phyloP scores from a whole-genome alignment of 441 rosid genomes.

The Iberis amara region DNA sequence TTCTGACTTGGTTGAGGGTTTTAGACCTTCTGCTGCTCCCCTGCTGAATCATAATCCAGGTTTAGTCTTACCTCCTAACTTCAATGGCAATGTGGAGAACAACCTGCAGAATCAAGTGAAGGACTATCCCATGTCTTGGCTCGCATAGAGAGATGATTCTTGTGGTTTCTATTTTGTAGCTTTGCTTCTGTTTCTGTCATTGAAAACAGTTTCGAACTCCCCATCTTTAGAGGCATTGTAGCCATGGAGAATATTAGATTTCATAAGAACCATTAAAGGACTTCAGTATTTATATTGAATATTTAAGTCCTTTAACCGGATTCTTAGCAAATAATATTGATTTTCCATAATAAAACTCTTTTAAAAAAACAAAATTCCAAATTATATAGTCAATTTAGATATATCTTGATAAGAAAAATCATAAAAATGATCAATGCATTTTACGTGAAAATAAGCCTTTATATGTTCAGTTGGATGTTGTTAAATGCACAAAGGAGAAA shows the following conservation, averaged over 20 bases:
- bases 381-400: too few species aligned
- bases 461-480: too few species aligned
- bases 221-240: slow-evolving; percentile 5
- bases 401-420: too few species aligned
- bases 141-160: slow-evolving; percentile 13
- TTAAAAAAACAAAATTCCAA: too few species aligned
- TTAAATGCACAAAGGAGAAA: too few species aligned
- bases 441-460: too few species aligned
- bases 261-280: neutral
- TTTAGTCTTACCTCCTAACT: slow-evolving; percentile 13
- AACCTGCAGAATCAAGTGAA: slow-evolving; percentile 1
- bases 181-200: slow-evolving; percentile 2
- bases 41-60: slow-evolving; percentile 18
- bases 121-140: slow-evolving; percentile 11
- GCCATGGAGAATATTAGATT: slow-evolving; percentile 22
- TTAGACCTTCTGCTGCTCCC: neutral
- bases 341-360: too few species aligned
- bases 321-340: too few species aligned
- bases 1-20: neutral
- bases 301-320: too few species aligned
- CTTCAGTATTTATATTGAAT: neutral
- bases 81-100: neutral
- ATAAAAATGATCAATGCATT: too few species aligned
- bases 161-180: slow-evolving; percentile 9
- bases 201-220: slow-evolving; percentile 12